phyloP scores from a whole-genome alignment of 805 yeast genomes.

The Zygoascus bituminiphila region DNA sequence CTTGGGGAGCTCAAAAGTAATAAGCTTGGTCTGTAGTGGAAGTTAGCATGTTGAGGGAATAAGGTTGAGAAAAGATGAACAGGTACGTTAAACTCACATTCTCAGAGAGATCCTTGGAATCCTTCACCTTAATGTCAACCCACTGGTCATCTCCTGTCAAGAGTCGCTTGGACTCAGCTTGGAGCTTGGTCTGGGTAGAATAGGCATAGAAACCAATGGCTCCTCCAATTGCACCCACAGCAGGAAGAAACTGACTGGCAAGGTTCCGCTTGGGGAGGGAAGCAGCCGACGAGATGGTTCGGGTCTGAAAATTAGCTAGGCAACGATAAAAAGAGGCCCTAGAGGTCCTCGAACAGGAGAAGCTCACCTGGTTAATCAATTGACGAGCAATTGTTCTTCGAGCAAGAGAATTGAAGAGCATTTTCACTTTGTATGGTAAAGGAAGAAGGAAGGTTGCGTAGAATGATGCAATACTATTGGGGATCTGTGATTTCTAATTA shows the following conservation, averaged over 20 bases:
- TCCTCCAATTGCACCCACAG: conserved; percentile 39
- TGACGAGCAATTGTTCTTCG: background rate
- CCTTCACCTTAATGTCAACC: conserved; percentile 23
- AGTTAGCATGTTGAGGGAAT: background rate
- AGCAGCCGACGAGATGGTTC: background rate
- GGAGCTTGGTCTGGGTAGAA: conserved; percentile 25
- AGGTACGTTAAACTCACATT: conserved; percentile 15
- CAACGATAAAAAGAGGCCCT: background rate
- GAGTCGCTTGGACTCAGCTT: conserved; percentile 19
- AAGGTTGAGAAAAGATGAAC: background rate
- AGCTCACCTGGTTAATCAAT: background rate
- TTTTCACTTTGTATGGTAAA: background rate
- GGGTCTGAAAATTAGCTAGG: background rate
- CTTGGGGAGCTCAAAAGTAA: conserved; percentile 61
- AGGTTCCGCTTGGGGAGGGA: background rate
- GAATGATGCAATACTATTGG: background rate
- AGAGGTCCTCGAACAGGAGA: background rate
- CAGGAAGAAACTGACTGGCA: conserved; percentile 27
- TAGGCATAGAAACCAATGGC: conserved; percentile 32
- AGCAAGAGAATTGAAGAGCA: background rate
- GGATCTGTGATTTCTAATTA: background rate
- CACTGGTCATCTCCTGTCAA: conserved; percentile 23
- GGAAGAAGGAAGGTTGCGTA: background rate
- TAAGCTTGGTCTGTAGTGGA: conserved; percentile 40
- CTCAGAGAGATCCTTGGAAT: conserved; percentile 21